Base-by-base conservation (phyloP, 768 basidiomycete genomes). In the Calocybe cyanea region DNA sequence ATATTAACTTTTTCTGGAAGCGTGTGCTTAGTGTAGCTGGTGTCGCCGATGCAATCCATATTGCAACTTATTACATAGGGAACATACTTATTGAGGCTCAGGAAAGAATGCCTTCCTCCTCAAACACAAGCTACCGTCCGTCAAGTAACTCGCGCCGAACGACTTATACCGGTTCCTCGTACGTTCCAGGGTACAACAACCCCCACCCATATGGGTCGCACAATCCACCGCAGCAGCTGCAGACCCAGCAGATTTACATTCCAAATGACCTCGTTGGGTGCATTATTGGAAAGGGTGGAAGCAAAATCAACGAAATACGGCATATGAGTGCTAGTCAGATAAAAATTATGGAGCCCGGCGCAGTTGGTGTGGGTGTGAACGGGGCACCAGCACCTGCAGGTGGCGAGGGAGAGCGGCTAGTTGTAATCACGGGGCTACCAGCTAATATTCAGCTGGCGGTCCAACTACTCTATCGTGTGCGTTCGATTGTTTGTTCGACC, bases 51-150 rank as follows among this genome's bases (percentile, higher is more conserved):
- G 96, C 96, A 23, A 93, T 99, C 47, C 96, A 99, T 65, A 99
- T 99, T 52, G 96, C 96, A 32, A 97, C 95, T 3, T 99, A 98
- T 70, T 98, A 99, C 65, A 94, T 99, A 51, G 96, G 96, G 45
- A 97, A 93, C 53, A 96, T 98, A 58, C 83, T 99, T 44, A 87
- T 95, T 55, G 92, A 96, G 63, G 86, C 92, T 5, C 85, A 91
- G 61, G 88, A 91, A 51, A 84, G 86, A 48, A 80, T 80, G 78
- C 88, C 88, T 3, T 73, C 87, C 41, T 71, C 82, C 46, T 68
- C 77, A 41, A 70, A 80, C 54, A 81, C 81, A 1, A 75, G 68
- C 24, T 89, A 85, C 62, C 84, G 83, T 36, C 92, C 87, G 37
- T 73, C 85, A 51, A 77, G 68, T 56, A 67, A 74, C 57, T 64